A percentile compares a stretch with the other conserved stretches of the same genome.
Evolutionary conservation across 352 stramenopile species (phyloP).

Genomic region (Phytophthora sp.): DNA sequence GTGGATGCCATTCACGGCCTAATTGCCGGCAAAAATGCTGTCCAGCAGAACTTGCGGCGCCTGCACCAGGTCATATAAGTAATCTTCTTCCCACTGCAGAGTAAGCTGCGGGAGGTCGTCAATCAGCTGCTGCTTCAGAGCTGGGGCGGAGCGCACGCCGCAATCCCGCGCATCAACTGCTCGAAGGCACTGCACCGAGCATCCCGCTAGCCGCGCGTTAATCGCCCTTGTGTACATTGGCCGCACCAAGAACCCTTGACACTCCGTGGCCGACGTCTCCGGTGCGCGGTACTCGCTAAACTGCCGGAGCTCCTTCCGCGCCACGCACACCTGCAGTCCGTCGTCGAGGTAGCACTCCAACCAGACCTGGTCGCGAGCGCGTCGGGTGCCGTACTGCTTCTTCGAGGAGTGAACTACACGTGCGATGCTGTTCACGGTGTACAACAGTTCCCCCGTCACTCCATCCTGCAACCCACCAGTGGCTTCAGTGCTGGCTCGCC

Average conservation of each 20-base stretch:
- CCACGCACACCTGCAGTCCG: conserved; percentile 49
- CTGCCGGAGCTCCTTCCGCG: conserved; percentile 48
- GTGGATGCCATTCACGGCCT: not conserved
- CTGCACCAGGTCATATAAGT: conserved; percentile 48
- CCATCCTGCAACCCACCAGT: conserved; percentile 9
- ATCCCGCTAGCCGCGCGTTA: conserved; percentile 35
- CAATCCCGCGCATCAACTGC: conserved; percentile 37
- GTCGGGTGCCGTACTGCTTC: conserved; percentile 18
- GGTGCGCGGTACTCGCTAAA: conserved; percentile 39
- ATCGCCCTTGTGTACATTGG: conserved; percentile 37
- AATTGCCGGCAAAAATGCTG: conserved; percentile 26
- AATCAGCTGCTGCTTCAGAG: conserved; percentile 41
- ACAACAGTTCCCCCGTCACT: conserved; percentile 35
- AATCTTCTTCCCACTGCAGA: conserved; percentile 52
- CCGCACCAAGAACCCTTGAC: conserved; percentile 47
- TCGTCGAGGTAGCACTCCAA: conserved; percentile 52
- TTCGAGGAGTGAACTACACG: conserved; percentile 44
- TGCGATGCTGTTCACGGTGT: conserved; percentile 36
- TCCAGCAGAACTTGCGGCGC: conserved; percentile 34
- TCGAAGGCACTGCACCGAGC: conserved; percentile 48
- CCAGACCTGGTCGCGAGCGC: conserved; percentile 43
- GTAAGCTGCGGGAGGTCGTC: conserved; percentile 49
- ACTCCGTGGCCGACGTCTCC: conserved; percentile 38
- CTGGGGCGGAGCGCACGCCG: conserved; percentile 20
- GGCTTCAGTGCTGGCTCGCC: conserved; percentile 31